Evolutionary conservation across 179 eudicot species (phyloP).

Genomic region (Silene vulgaris): DNA sequence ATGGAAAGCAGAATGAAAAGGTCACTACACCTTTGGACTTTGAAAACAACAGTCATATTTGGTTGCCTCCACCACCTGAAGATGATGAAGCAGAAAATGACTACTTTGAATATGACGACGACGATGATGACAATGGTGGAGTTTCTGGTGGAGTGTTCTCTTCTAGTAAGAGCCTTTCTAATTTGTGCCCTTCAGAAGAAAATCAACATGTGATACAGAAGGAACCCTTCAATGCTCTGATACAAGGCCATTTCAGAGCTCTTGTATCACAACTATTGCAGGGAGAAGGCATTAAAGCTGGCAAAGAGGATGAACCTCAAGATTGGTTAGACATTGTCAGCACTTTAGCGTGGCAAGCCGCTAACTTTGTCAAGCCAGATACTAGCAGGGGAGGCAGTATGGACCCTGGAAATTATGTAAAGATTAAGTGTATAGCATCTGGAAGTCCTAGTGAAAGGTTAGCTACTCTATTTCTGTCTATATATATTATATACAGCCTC

Average conservation of each 20-base stretch:
- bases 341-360: conserved; percentile 89
- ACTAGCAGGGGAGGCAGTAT: conserved; percentile 94
- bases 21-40: conserved; percentile 58
- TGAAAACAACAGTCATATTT: conserved; percentile 64
- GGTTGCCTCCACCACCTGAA: conserved; percentile 92
- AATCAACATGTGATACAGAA: conserved; percentile 43
- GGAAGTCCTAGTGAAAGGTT: conserved; percentile 89
- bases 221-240: conserved; percentile 54
- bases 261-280: conserved; percentile 86
- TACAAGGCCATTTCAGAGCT: conserved; percentile 90
- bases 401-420: conserved; percentile 94
- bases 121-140: conserved; percentile 84
- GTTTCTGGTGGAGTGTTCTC: conserved; percentile 46
- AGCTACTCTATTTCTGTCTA: conserved; percentile 2
- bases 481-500: too few species aligned
- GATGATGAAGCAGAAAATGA: conserved; percentile 57
- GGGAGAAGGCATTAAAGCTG: conserved; percentile 56
- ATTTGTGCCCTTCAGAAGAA: conserved; percentile 40
- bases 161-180: conserved; percentile 37
- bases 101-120: conserved; percentile 68
- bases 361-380: conserved; percentile 86
- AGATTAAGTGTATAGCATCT: conserved; percentile 85
- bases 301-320: conserved; percentile 41
- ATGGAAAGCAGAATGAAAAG: conserved; percentile 34
- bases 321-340: conserved; percentile 80